Evolutionary conservation across 768 basidiomycete species (phyloP).

Genomic region (Kwoniella bestiolae): DNA sequence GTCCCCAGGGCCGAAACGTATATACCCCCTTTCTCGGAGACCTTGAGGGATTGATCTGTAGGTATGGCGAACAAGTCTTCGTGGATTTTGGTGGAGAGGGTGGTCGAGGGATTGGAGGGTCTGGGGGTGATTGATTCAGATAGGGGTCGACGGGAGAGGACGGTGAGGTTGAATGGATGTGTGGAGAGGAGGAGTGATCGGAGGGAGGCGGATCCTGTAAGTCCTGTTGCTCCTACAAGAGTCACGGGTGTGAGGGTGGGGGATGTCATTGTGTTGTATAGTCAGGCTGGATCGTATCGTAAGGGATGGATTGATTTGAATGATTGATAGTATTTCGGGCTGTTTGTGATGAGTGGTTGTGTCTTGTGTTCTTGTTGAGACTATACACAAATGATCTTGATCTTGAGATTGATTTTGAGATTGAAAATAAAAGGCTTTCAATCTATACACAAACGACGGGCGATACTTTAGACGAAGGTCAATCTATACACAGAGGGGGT

Average conservation of each 20-base stretch:
- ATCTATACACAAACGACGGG: too few relatives aligned
- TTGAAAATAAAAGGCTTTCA: too few relatives aligned
- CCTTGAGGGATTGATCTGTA: neutral
- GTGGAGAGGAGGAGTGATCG: constrained; percentile 34
- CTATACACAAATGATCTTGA: too few relatives aligned
- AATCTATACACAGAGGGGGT: neutral
- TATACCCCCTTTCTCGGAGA: constrained; percentile 25
- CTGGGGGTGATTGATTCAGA: constrained; percentile 6
- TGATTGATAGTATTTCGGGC: too few relatives aligned
- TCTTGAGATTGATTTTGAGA: too few relatives aligned
- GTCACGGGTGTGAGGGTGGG: constrained; percentile 33
- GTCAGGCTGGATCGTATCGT: neutral
- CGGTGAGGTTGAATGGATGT: constrained; percentile 41
- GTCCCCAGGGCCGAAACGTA: constrained; percentile 52
- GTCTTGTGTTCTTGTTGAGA: too few relatives aligned
- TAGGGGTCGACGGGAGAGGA: constrained; percentile 47
- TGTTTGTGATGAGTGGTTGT: too few relatives aligned
- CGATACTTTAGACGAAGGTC: too few relatives aligned
- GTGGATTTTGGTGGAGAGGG: constrained; percentile 31
- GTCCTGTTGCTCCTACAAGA: constrained; percentile 52
- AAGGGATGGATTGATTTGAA: neutral
- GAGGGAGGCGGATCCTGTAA: constrained; percentile 48
- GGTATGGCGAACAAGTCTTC: constrained; percentile 27
- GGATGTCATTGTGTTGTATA: constrained; percentile 8
- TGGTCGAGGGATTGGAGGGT: constrained; percentile 18